Conservation (phyloP, 2,329 filamentous ascomycete genomes). For the Claviceps spartinae region DNA sequence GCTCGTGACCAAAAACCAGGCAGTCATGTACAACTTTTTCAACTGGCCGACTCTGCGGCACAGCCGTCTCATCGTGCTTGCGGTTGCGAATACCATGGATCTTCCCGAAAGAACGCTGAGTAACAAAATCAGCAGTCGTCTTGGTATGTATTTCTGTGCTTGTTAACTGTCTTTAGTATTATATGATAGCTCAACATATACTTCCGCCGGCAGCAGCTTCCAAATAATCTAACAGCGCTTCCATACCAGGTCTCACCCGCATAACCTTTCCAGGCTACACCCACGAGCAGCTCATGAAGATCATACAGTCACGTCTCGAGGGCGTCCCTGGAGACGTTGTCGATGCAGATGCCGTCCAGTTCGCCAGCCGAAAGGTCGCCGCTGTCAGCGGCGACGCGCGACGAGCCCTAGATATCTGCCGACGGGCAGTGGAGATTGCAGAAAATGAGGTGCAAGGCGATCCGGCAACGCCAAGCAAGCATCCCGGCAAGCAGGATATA, state of each 20-base stretch:
- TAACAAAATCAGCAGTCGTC: slow-evolving; percentile 93
- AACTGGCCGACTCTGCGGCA: slow-evolving; percentile 93
- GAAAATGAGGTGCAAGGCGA: slow-evolving; percentile 50
- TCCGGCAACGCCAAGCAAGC: slow-evolving; percentile 49
- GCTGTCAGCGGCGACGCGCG: slow-evolving; percentile 91
- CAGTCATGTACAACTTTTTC: slow-evolving; percentile 99
- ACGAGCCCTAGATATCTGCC: slow-evolving; percentile 86
- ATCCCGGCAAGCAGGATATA: slow-evolving; percentile 13
- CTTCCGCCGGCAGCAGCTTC: too few species aligned
- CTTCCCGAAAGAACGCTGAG: slow-evolving; percentile 87
- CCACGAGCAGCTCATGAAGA: slow-evolving; percentile 92
- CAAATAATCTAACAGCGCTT: not conserved
- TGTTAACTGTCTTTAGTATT: not conserved
- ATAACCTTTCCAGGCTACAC: slow-evolving; percentile 97
- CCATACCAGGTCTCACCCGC: slow-evolving; percentile 53
- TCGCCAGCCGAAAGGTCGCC: slow-evolving; percentile 90
- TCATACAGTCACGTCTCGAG: slow-evolving; percentile 86
- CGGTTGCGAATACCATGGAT: slow-evolving; percentile 98
- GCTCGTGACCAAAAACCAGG: slow-evolving; percentile 93
- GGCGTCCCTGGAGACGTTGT: slow-evolving; percentile 83
- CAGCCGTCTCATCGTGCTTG: slow-evolving; percentile 85
- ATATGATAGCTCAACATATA: not conserved
- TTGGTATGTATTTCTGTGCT: slow-evolving; percentile 32
- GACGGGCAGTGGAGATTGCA: slow-evolving; percentile 86
- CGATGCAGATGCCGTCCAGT: slow-evolving; percentile 85